Evolutionary conservation across 164 flowering plant species (phyloP).

Genomic region (Kalanchoe fedtschenkoi): DNA sequence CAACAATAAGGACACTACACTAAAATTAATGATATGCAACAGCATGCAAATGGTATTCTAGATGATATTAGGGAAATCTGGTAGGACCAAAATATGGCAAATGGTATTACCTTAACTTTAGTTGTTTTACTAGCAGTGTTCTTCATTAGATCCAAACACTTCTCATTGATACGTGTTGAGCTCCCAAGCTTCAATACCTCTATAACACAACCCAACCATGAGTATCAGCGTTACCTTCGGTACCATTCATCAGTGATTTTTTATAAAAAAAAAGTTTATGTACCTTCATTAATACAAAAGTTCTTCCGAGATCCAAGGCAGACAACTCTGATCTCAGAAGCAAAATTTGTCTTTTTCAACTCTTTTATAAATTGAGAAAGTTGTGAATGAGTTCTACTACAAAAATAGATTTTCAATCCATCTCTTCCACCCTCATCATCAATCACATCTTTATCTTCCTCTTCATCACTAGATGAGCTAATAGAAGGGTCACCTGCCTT

Average conservation of each 20-base stretch:
- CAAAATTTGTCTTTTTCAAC: slow-evolving; percentile 64
- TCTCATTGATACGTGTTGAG: slow-evolving; percentile 57
- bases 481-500: slow-evolving; percentile 28
- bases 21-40: background rate
- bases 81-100: background rate
- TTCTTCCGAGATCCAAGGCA: slow-evolving; percentile 84
- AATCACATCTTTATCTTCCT: slow-evolving; percentile 19
- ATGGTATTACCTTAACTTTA: slow-evolving; percentile 71
- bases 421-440: slow-evolving; percentile 31
- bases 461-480: slow-evolving; percentile 61
- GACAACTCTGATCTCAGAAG: slow-evolving; percentile 47
- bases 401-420: slow-evolving; percentile 62
- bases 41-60: background rate
- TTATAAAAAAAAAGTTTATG: background rate
- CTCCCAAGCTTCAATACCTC: slow-evolving; percentile 70
- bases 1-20: background rate
- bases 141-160: slow-evolving; percentile 86
- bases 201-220: slow-evolving; percentile 15
- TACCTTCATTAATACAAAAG: slow-evolving; percentile 88
- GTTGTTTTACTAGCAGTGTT: slow-evolving; percentile 44
- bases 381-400: slow-evolving; percentile 96
- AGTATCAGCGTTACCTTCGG: background rate
- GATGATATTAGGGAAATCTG: background rate
- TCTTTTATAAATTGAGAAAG: slow-evolving; percentile 90
- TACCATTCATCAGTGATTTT: background rate